Percentiles rank a stretch among this genome's conserved stretches.
phyloP scores from a whole-genome alignment of 2,329 filamentous ascomycete species.

The Colletotrichum zoysiae region DNA sequence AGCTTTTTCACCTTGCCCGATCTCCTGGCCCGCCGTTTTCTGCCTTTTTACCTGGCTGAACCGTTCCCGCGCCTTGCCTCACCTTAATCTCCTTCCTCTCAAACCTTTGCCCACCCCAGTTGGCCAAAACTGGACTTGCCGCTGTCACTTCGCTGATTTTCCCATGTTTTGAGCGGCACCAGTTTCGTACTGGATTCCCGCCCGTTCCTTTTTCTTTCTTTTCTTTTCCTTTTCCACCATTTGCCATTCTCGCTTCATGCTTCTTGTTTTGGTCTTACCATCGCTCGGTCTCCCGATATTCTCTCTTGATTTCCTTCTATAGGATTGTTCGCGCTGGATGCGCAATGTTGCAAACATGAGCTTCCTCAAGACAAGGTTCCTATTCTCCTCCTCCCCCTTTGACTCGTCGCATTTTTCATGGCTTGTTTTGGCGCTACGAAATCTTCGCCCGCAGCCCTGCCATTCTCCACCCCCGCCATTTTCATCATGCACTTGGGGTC shows the following conservation, averaged over 20 bases:
- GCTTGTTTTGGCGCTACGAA: slow-evolving; percentile 27
- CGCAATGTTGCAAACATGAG: slow-evolving; percentile 58
- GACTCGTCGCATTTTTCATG: slow-evolving; percentile 32
- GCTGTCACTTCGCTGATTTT: slow-evolving; percentile 37
- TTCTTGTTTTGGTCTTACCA: slow-evolving; percentile 26
- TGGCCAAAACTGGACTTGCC: slow-evolving; percentile 20
- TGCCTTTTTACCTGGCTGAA: slow-evolving; percentile 16
- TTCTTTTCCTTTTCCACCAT: not conserved
- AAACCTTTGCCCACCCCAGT: slow-evolving; percentile 18
- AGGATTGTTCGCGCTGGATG: slow-evolving; percentile 40
- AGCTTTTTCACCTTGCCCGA: not conserved
- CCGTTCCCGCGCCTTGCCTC: slow-evolving; percentile 22
- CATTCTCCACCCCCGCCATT: slow-evolving; percentile 39
- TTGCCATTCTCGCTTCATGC: slow-evolving; percentile 24
- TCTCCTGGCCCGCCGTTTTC: not conserved
- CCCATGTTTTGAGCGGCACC: slow-evolving; percentile 40
- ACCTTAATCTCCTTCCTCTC: slow-evolving; percentile 6
- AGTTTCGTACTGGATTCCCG: slow-evolving; percentile 37
- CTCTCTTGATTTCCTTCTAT: slow-evolving; percentile 27
- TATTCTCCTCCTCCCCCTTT: slow-evolving; percentile 16
- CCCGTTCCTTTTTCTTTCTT: slow-evolving; percentile 35
- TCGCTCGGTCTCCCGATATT: slow-evolving; percentile 34
- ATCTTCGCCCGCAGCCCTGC: slow-evolving; percentile 34
- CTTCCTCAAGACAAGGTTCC: slow-evolving; percentile 60
- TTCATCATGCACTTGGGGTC: slow-evolving; percentile 25